Evolutionary conservation across 2,329 filamentous ascomycete genomes (phyloP), one percentile per base, ranked within the genome.

Genomic region (Pseudogymnoascus sp.): DNA sequence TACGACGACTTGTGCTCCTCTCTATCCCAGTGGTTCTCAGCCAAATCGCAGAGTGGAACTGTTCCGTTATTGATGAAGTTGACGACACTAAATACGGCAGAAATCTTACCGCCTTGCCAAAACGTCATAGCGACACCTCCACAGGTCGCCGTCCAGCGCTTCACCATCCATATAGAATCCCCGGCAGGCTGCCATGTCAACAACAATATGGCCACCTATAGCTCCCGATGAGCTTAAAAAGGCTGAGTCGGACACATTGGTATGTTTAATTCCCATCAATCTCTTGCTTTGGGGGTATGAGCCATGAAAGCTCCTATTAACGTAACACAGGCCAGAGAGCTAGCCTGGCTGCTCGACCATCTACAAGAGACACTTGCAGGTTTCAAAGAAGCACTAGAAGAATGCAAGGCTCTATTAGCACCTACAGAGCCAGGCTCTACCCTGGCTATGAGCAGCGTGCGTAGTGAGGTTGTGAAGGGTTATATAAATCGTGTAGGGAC

Each of bases 401-500:
- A 96, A 74, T 96, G 92, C 74, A 90, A 91, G 66, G 84, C 87
- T 15, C 81, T 97, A 21, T 83, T 99, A 28, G 88, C 90, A 6
- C 91, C 92, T 1, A 81, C 86, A 64, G 90, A 95, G 69, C 85
- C 87, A 0, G 91, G 91, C 7, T 92, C 86, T 67, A 99, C 92
- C 0, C 82, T 99, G 26, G 92, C 94, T 28, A 81, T 99, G 65
- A 94, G 89, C 63, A 95, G 92, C 12, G 82, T 88, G 60, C 83
- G 92, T 60, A 92, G 90, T 60, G 94, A 99, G 75, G 84, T 82
- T 65, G 85, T 97, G 63, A 99, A 99, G 73, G 94, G 94, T 15
- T 89, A 90, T 67, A 83, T 97, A 62, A 97, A 92, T 1, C 84
- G 94, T 59, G 84, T 95, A 34, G 94, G 94, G 37, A 90, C 90